phyloP scores from a whole-genome alignment of 495 filamentous ascomycete species.

The Podospora pseudocomata region DNA sequence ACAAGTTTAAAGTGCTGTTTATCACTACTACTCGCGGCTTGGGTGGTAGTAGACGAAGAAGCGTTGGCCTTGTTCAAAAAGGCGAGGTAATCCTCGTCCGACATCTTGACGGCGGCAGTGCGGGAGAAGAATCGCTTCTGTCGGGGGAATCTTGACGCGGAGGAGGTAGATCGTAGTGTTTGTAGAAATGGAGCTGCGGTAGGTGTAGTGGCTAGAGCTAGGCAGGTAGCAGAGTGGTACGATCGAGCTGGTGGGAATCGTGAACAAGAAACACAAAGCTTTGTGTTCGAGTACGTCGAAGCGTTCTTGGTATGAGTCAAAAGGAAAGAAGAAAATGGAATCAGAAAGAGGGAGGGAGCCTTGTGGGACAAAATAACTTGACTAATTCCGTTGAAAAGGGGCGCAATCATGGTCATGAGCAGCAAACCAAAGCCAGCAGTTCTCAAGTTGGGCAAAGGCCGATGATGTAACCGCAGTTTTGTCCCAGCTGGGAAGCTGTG shows the following conservation, averaged over 20 bases:
- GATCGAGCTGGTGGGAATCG: not conserved
- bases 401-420: not conserved
- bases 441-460: not conserved
- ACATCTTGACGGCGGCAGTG: slow-evolving; percentile 48
- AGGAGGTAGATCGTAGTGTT: not conserved
- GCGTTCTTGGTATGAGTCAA: not conserved
- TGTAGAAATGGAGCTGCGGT: not conserved
- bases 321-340: not conserved
- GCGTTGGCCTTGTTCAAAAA: slow-evolving; percentile 84
- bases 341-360: not conserved
- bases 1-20: slow-evolving; percentile 46
- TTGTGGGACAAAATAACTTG: not conserved
- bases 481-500: not conserved
- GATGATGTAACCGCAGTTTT: not conserved
- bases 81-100: slow-evolving; percentile 73
- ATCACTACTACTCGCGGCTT: not conserved
- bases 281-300: not conserved
- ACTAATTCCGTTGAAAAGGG: not conserved
- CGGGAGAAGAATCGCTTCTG: slow-evolving; percentile 3
- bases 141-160: not conserved
- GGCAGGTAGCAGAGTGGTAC: not conserved
- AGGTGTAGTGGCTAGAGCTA: not conserved
- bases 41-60: slow-evolving; percentile 47
- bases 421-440: not conserved
- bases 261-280: not conserved